Base-by-base conservation (phyloP, 805 yeast genomes). In the Candida chilensis region DNA sequence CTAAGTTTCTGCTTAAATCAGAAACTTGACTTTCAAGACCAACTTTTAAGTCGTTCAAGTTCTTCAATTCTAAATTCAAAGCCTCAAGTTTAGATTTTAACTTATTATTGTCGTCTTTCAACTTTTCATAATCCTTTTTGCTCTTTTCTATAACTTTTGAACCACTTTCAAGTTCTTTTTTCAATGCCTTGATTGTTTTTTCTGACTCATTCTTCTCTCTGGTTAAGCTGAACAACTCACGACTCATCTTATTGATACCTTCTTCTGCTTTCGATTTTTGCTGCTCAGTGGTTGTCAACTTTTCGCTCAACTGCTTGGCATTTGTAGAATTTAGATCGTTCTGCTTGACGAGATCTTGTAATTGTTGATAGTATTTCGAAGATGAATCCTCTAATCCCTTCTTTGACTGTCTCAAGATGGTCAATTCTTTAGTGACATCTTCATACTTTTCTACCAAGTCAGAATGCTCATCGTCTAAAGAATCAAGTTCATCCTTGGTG, bases 171-270 rank as follows among this genome's bases (percentile, higher is more conserved):
- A 62, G 36, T 18, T 68, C 68, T 25, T 60, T 68, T 33, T 74
- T 70, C 27, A 66, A 36, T 4, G 40, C 43, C 24, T 60, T 64
- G 11, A 71, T 50, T 6, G 52, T 50, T 16, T 59, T 57, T 27
- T 68, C 75, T 5, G 67, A 42, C 0, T 68, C 67, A 2, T 69
- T 74, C 34, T 77, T 78, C 20, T 74, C 74, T 32, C 71, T 73
- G 0, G 75, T 67, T 26, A 86, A 57, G 28, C 69, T 69, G 50
- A 85, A 71, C 18, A 88, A 57, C 39, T 88, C 97, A 24, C 90
- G 62, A 32, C 79, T 81, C 95, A 88, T 83, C 41, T 86, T 87
- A 47, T 87, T 87, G 30, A 88, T 78, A 4, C 95, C 96, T 35
- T 74, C 78, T 44, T 88, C 96, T 1, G 90, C 82, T 38, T 71